These are phyloP conservation scores for Beauveria asiatica DNA, from an alignment of 2,329 filamentous ascomycete genomes.

Conservation along the genomic window DNA sequence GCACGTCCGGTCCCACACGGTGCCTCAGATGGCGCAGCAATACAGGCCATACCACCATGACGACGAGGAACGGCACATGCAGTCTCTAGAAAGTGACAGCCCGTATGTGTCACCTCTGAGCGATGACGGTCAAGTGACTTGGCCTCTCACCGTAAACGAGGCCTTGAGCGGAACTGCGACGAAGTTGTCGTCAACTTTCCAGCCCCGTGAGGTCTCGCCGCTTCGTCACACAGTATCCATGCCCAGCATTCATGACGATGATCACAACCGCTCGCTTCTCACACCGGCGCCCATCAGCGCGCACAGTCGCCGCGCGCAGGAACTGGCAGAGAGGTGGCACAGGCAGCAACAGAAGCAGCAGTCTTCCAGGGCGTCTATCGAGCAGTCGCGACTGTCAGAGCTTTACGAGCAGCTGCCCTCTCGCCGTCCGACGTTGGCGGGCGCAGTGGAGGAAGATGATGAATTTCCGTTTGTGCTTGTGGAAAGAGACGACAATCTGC, in stretches of 20 bases:
- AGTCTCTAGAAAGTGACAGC: neutral
- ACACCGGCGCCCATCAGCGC: neutral
- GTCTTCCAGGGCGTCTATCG: neutral
- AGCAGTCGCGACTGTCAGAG: neutral
- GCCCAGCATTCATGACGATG: neutral
- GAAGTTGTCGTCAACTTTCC: neutral
- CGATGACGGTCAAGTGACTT: neutral
- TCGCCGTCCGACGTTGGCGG: neutral
- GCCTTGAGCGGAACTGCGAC: neutral
- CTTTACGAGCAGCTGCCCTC: neutral
- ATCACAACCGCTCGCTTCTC: neutral
- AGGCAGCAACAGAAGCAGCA: neutral
- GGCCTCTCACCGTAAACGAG: neutral
- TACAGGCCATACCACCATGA: neutral
- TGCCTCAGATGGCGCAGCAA: neutral
- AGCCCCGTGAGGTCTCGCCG: neutral
- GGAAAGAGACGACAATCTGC: neutral
- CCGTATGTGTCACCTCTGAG: conserved; percentile 5
- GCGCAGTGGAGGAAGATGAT: neutral
- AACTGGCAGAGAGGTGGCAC: neutral
- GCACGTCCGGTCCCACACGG: neutral
- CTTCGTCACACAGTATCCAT: neutral
- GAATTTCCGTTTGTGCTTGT: neutral
- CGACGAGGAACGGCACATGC: neutral
- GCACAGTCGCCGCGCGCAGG: neutral